phyloP scores from a whole-genome alignment of 768 basidiomycete genomes.

The Podaxis pistillaris region DNA sequence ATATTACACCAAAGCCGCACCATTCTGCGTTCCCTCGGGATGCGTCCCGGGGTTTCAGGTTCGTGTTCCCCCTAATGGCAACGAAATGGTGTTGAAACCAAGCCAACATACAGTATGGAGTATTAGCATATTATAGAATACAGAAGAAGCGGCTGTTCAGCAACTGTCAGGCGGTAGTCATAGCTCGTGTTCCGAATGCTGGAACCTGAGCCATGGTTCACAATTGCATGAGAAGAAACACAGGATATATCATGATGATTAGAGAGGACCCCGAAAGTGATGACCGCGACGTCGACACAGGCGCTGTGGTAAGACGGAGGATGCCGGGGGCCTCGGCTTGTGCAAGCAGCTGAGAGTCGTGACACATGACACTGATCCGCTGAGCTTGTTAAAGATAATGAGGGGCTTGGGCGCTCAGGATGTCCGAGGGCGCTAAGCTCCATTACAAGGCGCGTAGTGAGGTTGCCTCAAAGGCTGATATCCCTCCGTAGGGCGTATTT shows the following conservation, averaged over 20 bases:
- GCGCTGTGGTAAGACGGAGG: neutral
- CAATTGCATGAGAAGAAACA: neutral
- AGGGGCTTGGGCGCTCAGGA: neutral
- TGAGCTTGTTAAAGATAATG: neutral
- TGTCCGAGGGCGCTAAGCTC: neutral
- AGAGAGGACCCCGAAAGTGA: neutral
- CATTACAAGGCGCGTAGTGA: neutral
- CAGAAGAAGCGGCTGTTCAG: neutral
- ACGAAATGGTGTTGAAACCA: neutral
- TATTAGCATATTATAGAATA: neutral
- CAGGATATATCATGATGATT: neutral
- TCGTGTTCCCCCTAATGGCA: neutral
- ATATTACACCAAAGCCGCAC: neutral
- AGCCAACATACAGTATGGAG: neutral
- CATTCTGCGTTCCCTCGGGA: neutral
- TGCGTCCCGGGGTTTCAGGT: neutral
- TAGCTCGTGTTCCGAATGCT: neutral
- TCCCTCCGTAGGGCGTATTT: too few relatives aligned
- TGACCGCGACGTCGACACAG: neutral
- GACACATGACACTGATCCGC: slow-evolving; percentile 1
- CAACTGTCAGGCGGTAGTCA: neutral
- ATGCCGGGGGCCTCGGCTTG: neutral
- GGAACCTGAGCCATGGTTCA: neutral
- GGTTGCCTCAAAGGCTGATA: too few relatives aligned
- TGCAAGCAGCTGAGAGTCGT: neutral